phyloP scores from a whole-genome alignment of 202 grass and related monocot genomes.

The Zizania palustris region DNA sequence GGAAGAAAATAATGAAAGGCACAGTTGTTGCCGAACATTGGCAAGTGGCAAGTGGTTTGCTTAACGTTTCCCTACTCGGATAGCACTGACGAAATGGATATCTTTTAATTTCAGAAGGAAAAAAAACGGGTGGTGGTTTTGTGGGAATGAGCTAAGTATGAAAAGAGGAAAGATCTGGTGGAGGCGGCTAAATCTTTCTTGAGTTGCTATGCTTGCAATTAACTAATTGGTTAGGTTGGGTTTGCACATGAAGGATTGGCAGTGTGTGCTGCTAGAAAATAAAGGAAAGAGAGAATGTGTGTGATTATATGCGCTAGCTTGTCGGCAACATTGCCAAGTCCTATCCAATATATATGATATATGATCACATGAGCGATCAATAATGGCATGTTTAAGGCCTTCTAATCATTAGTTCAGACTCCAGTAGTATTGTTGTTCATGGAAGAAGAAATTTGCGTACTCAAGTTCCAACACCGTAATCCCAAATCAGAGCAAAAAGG shows the following conservation, averaged over 20 bases:
- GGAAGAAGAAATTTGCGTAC: neutral
- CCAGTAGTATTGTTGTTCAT: neutral
- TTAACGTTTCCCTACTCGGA: slow-evolving; percentile 49
- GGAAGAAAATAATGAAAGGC: slow-evolving; percentile 5
- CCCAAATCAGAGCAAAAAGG: neutral
- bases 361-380: neutral
- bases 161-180: slow-evolving; percentile 17
- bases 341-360: neutral
- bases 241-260: neutral
- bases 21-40: neutral
- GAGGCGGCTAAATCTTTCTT: slow-evolving; percentile 26
- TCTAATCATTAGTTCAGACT: neutral
- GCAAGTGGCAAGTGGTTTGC: slow-evolving; percentile 40
- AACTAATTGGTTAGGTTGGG: neutral
- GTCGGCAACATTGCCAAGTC: neutral
- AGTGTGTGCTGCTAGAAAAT: neutral
- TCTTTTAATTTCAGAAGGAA: slow-evolving; percentile 3
- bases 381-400: neutral
- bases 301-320: neutral
- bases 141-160: slow-evolving; percentile 14
- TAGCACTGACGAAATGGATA: slow-evolving; percentile 43
- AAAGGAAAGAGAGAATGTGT: neutral
- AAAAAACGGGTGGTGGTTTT: neutral
- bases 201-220: neutral
- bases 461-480: neutral